Percentiles rank a stretch among this genome's conserved stretches.
phyloP scores from a whole-genome alignment of 1,139 yeast species.

The Hansenula lynferdii region DNA sequence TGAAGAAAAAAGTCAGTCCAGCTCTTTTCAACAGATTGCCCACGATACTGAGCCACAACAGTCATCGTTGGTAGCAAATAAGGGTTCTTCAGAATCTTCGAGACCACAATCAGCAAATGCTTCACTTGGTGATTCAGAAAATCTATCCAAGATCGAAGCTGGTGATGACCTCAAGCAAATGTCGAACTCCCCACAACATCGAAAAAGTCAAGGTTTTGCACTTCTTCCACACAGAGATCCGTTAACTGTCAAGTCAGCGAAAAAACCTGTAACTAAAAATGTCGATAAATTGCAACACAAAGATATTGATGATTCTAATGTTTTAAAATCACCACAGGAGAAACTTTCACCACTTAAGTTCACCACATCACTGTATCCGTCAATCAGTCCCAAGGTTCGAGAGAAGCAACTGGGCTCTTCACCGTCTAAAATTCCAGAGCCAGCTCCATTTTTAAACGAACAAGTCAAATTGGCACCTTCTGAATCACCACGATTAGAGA shows the following conservation, averaged over 20 bases:
- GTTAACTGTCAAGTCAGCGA: constrained; percentile 32
- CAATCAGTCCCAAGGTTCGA: not conserved
- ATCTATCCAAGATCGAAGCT: constrained; percentile 4
- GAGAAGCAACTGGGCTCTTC: not conserved
- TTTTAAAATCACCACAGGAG: not conserved
- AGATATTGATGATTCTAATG: not conserved
- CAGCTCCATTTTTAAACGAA: too few relatives aligned
- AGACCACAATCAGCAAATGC: not conserved
- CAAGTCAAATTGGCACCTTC: too few relatives aligned
- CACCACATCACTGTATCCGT: constrained; percentile 1
- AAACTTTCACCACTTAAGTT: not conserved
- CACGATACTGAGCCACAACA: constrained; percentile 14
- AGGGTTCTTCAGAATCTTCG: constrained; percentile 8
- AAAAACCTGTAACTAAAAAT: constrained; percentile 8
- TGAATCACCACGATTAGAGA: too few relatives aligned
- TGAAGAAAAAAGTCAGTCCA: too few relatives aligned
- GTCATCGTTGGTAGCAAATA: constrained; percentile 14
- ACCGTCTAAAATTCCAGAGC: not conserved
- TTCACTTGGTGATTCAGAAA: not conserved
- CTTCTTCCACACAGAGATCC: constrained; percentile 41
- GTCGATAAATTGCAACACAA: not conserved
- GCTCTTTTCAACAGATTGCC: constrained; percentile 7
- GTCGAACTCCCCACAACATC: constrained; percentile 12
- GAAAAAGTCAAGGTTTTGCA: constrained; percentile 34
- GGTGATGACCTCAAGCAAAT: too few relatives aligned